Evolutionary conservation across 768 basidiomycete species (phyloP).

Genomic region (Lactarius sp.): DNA sequence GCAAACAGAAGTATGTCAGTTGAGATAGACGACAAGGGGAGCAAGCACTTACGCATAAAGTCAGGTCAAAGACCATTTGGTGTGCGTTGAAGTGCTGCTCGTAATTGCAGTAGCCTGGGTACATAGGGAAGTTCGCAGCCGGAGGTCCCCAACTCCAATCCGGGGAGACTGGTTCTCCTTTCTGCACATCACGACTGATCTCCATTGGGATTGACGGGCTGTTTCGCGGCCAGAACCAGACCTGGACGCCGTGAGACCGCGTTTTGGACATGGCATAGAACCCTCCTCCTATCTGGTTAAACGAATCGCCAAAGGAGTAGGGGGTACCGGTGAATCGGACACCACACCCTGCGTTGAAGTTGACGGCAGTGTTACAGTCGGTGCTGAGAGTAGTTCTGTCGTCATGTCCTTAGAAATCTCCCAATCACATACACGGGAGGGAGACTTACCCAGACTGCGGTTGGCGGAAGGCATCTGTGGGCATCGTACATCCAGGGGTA

Average conservation of each 20-base stretch:
- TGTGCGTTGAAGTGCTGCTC: slow-evolving; percentile 48
- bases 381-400: slow-evolving; percentile 38
- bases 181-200: slow-evolving; percentile 29
- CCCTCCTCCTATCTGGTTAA: slow-evolving; percentile 54
- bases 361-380: slow-evolving; percentile 46
- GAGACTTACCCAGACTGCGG: slow-evolving; percentile 44
- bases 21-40: slow-evolving; percentile 5
- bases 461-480: slow-evolving; percentile 23
- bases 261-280: slow-evolving; percentile 52
- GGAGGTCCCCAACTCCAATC: slow-evolving; percentile 41
- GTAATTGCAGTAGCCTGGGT: slow-evolving; percentile 44
- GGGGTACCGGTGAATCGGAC: slow-evolving; percentile 37
- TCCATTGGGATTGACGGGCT: slow-evolving; percentile 42
- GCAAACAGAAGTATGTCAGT: not conserved
- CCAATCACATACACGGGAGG: not conserved
- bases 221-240: slow-evolving; percentile 60
- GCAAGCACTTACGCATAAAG: slow-evolving; percentile 48
- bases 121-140: slow-evolving; percentile 45
- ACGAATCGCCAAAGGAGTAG: slow-evolving; percentile 41
- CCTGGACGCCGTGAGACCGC: slow-evolving; percentile 39
- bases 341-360: slow-evolving; percentile 61
- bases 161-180: slow-evolving; percentile 9
- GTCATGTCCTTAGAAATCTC: not conserved
- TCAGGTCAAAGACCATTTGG: slow-evolving; percentile 52
- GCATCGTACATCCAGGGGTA: slow-evolving; percentile 44